phyloP scores from a whole-genome alignment of 2,329 filamentous ascomycete species.

The Exophiala alcalophila region DNA sequence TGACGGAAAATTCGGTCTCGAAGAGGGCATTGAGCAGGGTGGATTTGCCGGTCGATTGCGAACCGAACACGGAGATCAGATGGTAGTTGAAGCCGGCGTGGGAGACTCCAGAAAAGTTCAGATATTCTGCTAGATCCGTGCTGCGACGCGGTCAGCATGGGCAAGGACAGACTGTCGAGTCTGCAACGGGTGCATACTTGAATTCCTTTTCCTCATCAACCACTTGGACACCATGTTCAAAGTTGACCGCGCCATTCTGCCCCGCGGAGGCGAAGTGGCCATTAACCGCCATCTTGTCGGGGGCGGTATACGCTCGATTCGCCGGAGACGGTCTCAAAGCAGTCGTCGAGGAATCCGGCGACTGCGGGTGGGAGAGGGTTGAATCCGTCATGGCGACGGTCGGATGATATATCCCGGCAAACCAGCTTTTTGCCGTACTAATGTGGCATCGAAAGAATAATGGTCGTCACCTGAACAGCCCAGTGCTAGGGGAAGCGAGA shows the following conservation, averaged over 20 bases:
- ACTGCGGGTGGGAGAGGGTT: slow-evolving; percentile 23
- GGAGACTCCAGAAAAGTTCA: slow-evolving; percentile 74
- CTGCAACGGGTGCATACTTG: slow-evolving; percentile 62
- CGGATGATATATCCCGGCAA: slow-evolving; percentile 15
- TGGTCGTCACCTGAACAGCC: slow-evolving; percentile 18
- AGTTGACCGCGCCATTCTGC: slow-evolving; percentile 46
- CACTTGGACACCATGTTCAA: slow-evolving; percentile 93
- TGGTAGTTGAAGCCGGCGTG: slow-evolving; percentile 98
- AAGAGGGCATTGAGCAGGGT: slow-evolving; percentile 95
- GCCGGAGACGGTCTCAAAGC: slow-evolving; percentile 18
- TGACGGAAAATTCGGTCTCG: slow-evolving; percentile 92
- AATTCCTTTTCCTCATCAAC: slow-evolving; percentile 95
- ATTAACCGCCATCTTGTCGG: slow-evolving; percentile 43
- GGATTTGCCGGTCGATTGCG: slow-evolving; percentile 97
- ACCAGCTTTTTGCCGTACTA: slow-evolving; percentile 13
- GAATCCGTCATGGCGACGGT: slow-evolving; percentile 27
- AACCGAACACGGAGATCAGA: slow-evolving; percentile 97
- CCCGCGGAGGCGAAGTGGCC: slow-evolving; percentile 47
- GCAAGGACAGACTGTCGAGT: not conserved
- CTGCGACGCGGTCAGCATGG: slow-evolving; percentile 47
- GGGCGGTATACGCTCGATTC: slow-evolving; percentile 32
- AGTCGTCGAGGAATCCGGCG: slow-evolving; percentile 15
- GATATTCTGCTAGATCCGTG: slow-evolving; percentile 74
- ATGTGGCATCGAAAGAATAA: slow-evolving; percentile 16
- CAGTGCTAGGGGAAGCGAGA: slow-evolving; percentile 13